phyloP scores from a whole-genome alignment of 1,284 basidiomycete species.

The Fomitopsis palustris region DNA sequence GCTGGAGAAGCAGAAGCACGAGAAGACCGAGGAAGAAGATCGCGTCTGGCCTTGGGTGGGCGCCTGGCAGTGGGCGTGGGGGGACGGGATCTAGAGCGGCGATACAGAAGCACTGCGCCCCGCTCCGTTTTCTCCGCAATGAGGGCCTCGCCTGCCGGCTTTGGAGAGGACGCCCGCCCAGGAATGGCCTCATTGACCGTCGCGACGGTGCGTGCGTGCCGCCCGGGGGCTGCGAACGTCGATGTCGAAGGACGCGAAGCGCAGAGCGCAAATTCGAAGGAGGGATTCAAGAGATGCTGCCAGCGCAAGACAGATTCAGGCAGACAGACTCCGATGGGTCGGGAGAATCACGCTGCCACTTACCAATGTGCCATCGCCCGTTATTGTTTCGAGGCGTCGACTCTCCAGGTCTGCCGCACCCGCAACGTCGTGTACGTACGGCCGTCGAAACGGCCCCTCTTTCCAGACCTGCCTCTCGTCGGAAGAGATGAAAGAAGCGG shows the following conservation, averaged over 20 bases:
- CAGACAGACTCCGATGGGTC: background rate
- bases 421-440: background rate
- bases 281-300: background rate
- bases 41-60: background rate
- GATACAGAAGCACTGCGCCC: background rate
- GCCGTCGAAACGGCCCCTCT: too few species aligned
- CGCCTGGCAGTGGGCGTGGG: background rate
- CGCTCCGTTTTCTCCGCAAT: background rate
- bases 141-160: background rate
- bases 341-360: conserved; percentile 1
- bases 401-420: background rate
- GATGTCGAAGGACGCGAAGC: background rate
- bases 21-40: background rate
- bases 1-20: background rate
- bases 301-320: background rate
- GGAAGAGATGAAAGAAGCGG: background rate
- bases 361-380: background rate
- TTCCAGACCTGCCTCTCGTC: background rate
- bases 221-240: background rate
- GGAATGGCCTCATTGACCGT: background rate
- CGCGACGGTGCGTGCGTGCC: background rate
- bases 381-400: background rate
- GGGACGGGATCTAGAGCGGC: conserved; percentile 1
- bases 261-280: background rate
- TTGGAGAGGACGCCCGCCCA: background rate